Conservation (phyloP, 2,329 filamentous ascomycete genomes). For the Daldinia sp. region DNA sequence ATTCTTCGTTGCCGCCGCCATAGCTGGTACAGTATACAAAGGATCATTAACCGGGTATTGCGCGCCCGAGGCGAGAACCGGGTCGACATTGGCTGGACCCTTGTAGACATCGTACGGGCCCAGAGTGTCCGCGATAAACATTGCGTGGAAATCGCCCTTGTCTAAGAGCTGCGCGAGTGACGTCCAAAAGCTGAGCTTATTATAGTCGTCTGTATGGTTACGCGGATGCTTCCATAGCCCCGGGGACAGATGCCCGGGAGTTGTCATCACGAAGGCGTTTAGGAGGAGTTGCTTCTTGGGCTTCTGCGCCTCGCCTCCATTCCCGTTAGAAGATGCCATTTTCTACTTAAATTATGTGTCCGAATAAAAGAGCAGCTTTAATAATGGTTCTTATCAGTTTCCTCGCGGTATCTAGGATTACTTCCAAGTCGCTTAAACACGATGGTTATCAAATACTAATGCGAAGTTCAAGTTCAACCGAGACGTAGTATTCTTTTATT, state of each 20-base stretch:
- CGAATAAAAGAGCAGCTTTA: background rate
- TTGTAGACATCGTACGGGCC: constrained; percentile 73
- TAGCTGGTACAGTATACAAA: constrained; percentile 68
- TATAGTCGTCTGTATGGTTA: constrained; percentile 71
- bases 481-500: background rate
- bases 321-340: constrained; percentile 34
- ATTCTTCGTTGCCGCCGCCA: constrained; percentile 75
- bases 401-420: background rate
- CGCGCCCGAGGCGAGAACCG: constrained; percentile 68
- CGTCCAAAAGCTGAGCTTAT: constrained; percentile 71
- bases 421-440: background rate
- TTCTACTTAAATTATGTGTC: background rate
- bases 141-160: constrained; percentile 70
- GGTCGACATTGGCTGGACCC: constrained; percentile 56
- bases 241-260: constrained; percentile 71
- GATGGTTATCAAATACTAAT: background rate
- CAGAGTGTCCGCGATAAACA: constrained; percentile 75
- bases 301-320: constrained; percentile 23
- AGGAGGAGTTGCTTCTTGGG: constrained; percentile 67
- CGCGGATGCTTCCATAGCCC: constrained; percentile 74
- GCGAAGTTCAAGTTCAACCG: background rate
- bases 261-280: constrained; percentile 75
- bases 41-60: constrained; percentile 75
- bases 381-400: background rate
- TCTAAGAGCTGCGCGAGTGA: constrained; percentile 72